These are phyloP conservation scores for Phytopythium boreale DNA, from an alignment of 352 stramenopile species.

Conservation along the genomic window DNA sequence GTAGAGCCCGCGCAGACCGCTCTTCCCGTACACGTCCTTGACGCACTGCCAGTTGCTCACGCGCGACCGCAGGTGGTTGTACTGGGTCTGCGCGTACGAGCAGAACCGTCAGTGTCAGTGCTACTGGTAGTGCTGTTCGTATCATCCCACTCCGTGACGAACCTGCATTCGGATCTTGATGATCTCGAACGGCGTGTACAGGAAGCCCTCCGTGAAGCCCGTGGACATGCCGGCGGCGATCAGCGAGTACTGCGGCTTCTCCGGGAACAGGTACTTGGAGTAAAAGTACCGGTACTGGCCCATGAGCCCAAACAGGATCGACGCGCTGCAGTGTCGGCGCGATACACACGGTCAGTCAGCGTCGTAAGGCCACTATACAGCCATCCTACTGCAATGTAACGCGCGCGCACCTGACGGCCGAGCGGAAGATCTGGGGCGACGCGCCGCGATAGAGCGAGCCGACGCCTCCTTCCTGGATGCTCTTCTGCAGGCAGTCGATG, in stretches of 20 bases:
- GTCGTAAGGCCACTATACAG: too few relatives aligned
- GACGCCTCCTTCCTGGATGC: conserved; percentile 46
- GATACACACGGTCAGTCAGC: neutral
- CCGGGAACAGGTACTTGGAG: conserved; percentile 53
- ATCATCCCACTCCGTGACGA: neutral
- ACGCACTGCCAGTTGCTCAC: conserved; percentile 78
- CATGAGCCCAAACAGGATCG: conserved; percentile 70
- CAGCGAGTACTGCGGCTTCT: conserved; percentile 48
- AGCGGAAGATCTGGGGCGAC: conserved; percentile 68
- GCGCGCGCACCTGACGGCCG: conserved; percentile 43
- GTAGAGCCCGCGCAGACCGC: conserved; percentile 69
- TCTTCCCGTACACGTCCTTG: conserved; percentile 56
- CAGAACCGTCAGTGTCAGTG: neutral
- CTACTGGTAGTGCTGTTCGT: too few relatives aligned
- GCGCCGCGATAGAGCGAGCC: conserved; percentile 62
- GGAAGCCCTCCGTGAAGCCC: conserved; percentile 51
- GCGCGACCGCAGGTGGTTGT: conserved; percentile 42
- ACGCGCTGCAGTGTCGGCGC: conserved; percentile 28
- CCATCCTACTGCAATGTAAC: too few relatives aligned
- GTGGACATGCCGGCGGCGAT: conserved; percentile 55
- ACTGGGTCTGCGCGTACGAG: conserved; percentile 35
- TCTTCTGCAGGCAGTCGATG: conserved; percentile 57
- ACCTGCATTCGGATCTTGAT: conserved; percentile 75
- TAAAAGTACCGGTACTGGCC: conserved; percentile 71
- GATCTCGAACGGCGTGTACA: conserved; percentile 78